Conservation (phyloP, 768 basidiomycete species). For the Strobilomyces echinocephalus region DNA sequence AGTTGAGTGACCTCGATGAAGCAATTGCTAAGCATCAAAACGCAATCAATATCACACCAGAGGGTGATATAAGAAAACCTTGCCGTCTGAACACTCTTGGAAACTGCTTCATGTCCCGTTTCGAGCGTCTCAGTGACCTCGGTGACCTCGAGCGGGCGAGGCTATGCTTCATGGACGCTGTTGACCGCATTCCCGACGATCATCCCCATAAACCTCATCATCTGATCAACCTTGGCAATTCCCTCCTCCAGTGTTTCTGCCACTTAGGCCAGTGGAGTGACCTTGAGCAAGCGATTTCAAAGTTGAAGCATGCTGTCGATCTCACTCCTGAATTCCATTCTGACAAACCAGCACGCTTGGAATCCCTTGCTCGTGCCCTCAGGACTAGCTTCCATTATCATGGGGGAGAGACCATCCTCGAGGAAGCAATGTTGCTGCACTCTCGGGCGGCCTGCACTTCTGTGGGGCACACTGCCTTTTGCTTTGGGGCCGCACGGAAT, state of each 20-base stretch:
- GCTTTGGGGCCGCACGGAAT: not conserved
- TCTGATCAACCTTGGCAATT: not conserved
- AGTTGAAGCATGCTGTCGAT: not conserved
- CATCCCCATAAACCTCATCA: no score
- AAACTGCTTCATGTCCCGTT: no score
- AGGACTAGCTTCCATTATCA: not conserved
- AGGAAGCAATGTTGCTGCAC: not conserved
- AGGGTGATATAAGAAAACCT: no score
- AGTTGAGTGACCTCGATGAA: no score
- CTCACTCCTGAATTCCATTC: not conserved
- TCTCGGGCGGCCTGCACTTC: not conserved
- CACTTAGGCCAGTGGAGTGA: not conserved
- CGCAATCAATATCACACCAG: no score
- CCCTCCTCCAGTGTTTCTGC: not conserved
- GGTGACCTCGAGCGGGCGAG: constrained; percentile 35
- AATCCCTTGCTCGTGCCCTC: not conserved
- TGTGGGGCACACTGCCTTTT: not conserved
- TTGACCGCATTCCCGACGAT: no score
- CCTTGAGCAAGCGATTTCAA: not conserved
- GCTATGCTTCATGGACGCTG: constrained; percentile 19
- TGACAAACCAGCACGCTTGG: not conserved
- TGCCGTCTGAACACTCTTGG: no score
- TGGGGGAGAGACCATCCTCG: not conserved
- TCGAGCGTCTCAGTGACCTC: no score
- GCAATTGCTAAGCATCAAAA: no score